Base-by-base conservation (phyloP, 2,329 filamentous ascomycete species). In the Pleomassaria siparia region DNA sequence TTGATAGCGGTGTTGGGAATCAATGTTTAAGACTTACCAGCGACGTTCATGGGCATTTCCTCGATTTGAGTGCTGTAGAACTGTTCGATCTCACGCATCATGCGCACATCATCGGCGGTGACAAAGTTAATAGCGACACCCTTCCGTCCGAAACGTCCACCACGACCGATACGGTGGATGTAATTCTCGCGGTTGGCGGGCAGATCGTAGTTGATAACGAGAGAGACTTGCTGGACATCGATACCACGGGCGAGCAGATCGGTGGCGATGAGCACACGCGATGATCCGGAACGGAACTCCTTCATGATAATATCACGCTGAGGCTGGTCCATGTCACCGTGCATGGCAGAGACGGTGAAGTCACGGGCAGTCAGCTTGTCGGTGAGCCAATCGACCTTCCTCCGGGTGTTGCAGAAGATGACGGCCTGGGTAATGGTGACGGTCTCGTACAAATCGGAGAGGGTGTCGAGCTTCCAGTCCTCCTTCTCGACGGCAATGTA, bases 11-110 rank as follows among this genome's bases (percentile, higher is more conserved):
- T 21, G 25, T 12, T 26, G 7, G 7, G 25, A 26, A 35, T 16
- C 32, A 12, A 2, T 15, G 11, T 29, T 10, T 15, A 13, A 8
- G 26, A 75, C 80, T 70, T 77, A 81, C 79, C 80, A 71, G 82
- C 81, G 75, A 86, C 84, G 76, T 86, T 87, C 94, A 99, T 97
- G 72, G 94, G 94, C 94, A 99, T 99, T 85, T 99, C 94, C 80
- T 99, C 94, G 64, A 99, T 97, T 82, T 99, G 94, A 76, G 94
- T 99, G 85, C 90, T 96, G 87, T 99, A 99, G 85, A 97, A 99
- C 81, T 96, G 90, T 78, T 99, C 94, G 67, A 99, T 99, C 79
- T 99, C 94, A 75, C 94, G 86, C 89, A 99, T 95, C 89, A 99
- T 97, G 76, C 92, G 91, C 70, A 99, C 94, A 78, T 99, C 94